phyloP scores from a whole-genome alignment of 1,284 basidiomycete species.

The Laetiporus sulphureus region DNA sequence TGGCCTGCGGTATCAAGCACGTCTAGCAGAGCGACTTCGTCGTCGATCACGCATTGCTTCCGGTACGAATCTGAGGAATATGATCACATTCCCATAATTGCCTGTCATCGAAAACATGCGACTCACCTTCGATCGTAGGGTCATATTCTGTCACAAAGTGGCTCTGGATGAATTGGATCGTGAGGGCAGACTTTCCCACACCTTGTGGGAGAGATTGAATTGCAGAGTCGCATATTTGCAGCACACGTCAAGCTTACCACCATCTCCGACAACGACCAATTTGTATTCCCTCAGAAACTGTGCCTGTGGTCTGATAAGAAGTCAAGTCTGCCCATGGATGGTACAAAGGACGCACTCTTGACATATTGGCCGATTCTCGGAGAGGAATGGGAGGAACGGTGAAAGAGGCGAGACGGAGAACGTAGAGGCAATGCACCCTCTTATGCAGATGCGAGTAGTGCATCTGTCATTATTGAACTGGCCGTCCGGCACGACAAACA shows the following conservation, averaged over 20 bases:
- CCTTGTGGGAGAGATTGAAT: constrained; percentile 41
- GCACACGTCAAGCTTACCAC: constrained; percentile 55
- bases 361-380: constrained; percentile 22
- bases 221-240: neutral
- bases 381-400: constrained; percentile 11
- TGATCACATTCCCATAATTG: too few relatives aligned
- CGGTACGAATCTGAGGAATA: constrained; percentile 78
- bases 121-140: constrained; percentile 91
- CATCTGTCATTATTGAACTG: too few relatives aligned
- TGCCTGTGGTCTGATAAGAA: constrained; percentile 39
- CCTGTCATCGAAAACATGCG: too few relatives aligned
- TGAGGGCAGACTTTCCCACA: constrained; percentile 95
- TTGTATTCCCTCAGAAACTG: constrained; percentile 95
- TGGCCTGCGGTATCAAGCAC: constrained; percentile 98
- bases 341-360: constrained; percentile 28
- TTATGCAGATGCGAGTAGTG: too few relatives aligned
- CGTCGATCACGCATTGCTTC: constrained; percentile 96
- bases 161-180: constrained; percentile 96
- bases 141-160: constrained; percentile 99
- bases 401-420: constrained; percentile 7
- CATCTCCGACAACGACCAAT: constrained; percentile 96
- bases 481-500: too few relatives aligned
- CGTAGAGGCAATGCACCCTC: too few relatives aligned
- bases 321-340: too few relatives aligned
- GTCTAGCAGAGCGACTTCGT: constrained; percentile 95